A percentile compares a stretch with the other conserved stretches of the same genome.
phyloP scores from a whole-genome alignment of 805 yeast species.

The Vanderwaltozyma verrucispora region DNA sequence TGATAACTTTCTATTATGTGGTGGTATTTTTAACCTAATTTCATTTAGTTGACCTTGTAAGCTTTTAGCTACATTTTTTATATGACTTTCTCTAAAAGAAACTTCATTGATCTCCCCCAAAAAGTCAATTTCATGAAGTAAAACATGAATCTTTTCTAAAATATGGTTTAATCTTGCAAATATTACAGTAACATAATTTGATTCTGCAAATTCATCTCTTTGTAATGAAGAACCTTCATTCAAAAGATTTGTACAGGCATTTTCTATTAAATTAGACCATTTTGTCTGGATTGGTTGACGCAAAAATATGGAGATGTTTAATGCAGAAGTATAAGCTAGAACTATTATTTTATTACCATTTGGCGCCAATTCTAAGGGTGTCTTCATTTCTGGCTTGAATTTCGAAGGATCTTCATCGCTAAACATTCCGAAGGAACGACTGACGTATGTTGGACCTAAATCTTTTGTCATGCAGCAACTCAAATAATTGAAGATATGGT shows the following conservation, averaged over 20 bases:
- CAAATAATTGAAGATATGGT: constrained; percentile 58
- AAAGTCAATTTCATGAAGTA: constrained; percentile 32
- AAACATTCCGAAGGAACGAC: constrained; percentile 29
- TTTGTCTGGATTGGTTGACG: constrained; percentile 51
- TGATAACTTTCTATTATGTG: constrained; percentile 32
- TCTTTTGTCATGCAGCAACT: constrained; percentile 65
- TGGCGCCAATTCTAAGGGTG: constrained; percentile 13
- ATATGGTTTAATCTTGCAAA: constrained; percentile 50
- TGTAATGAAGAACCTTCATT: neutral
- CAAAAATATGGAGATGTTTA: constrained; percentile 54
- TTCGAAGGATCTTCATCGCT: constrained; percentile 13
- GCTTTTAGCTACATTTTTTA: constrained; percentile 24
- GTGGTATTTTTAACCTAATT: constrained; percentile 32
- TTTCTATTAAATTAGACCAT: constrained; percentile 37
- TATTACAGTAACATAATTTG: constrained; percentile 31
- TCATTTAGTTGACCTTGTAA: constrained; percentile 38
- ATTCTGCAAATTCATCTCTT: constrained; percentile 8
- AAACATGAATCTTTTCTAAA: constrained; percentile 52
- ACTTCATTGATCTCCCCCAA: constrained; percentile 7
- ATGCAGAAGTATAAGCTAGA: constrained; percentile 48
- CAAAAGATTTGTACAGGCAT: constrained; percentile 8
- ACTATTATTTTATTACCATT: constrained; percentile 28
- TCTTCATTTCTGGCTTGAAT: constrained; percentile 9
- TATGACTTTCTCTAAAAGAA: constrained; percentile 7
- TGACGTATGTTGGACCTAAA: constrained; percentile 54